These are phyloP conservation scores for Tephrocybe sp. DNA, from an alignment of 768 basidiomycete genomes.

Conservation along the genomic window DNA sequence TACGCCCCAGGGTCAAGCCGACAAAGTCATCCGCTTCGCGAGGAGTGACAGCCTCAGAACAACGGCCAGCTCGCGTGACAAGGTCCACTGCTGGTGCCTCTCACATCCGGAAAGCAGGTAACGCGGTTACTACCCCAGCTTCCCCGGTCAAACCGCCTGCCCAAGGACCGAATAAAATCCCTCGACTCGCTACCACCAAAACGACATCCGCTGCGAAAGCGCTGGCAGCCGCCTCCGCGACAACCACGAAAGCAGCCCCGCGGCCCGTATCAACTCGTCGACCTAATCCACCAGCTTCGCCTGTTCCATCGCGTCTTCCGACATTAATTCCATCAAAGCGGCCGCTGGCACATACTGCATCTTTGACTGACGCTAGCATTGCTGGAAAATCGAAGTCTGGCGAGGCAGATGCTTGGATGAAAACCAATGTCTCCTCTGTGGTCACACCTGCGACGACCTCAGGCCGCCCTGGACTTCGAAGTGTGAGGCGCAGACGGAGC, in stretches of 20 bases:
- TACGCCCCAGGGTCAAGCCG: constrained; percentile 37
- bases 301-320: constrained; percentile 76
- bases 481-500: constrained; percentile 73
- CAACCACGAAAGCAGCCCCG: constrained; percentile 26
- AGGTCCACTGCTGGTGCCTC: constrained; percentile 63
- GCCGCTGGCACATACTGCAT: constrained; percentile 38
- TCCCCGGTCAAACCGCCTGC: constrained; percentile 45
- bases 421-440: constrained; percentile 64
- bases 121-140: constrained; percentile 31
- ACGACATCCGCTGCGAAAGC: constrained; percentile 49
- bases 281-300: constrained; percentile 52
- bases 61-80: constrained; percentile 72
- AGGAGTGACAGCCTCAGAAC: constrained; percentile 62
- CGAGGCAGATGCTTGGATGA: constrained; percentile 71
- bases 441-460: constrained; percentile 73
- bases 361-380: constrained; percentile 50
- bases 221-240: constrained; percentile 37
- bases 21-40: constrained; percentile 40
- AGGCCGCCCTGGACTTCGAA: constrained; percentile 72
- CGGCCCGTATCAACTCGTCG: constrained; percentile 26
- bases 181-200: constrained; percentile 56
- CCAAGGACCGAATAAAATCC: constrained; percentile 67
- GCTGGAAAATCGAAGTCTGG: constrained; percentile 39
- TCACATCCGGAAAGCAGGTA: constrained; percentile 54
- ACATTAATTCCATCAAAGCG: constrained; percentile 65